Evolutionary conservation across 768 basidiomycete species (phyloP).

Genomic region (Termitomyces sp.): DNA sequence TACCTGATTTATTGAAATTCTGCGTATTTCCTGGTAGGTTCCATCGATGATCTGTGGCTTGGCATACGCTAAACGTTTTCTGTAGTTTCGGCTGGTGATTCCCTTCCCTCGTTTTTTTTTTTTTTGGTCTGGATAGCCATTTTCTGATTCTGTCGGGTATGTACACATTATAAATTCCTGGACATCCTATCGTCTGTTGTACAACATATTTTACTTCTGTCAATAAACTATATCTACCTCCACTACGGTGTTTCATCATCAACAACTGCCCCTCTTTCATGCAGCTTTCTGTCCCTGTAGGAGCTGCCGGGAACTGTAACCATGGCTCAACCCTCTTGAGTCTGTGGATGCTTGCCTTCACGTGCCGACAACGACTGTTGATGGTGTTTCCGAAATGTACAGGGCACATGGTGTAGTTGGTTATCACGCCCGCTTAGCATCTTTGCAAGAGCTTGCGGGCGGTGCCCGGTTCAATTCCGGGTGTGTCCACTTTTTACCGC

Average conservation of each 20-base stretch:
- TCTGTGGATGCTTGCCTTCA: too few relatives aligned
- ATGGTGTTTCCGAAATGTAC: too few relatives aligned
- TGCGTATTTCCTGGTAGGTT: background rate
- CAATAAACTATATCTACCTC: too few relatives aligned
- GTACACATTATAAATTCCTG: background rate
- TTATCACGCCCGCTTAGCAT: constrained; percentile 27
- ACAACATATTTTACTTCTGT: background rate
- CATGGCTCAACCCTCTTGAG: too few relatives aligned
- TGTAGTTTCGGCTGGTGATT: background rate
- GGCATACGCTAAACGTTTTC: background rate
- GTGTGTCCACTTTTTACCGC: constrained; percentile 18
- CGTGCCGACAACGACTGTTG: too few relatives aligned
- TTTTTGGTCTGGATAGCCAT: background rate
- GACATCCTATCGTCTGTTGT: background rate
- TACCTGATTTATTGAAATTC: constrained; percentile 10
- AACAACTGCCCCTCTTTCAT: too few relatives aligned
- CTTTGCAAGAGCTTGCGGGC: constrained; percentile 10
- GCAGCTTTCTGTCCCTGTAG: too few relatives aligned
- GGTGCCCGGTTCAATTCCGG: constrained; percentile 25
- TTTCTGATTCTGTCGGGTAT: background rate
- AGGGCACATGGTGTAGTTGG: constrained; percentile 27
- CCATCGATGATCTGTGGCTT: too few relatives aligned
- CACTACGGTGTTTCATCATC: too few relatives aligned
- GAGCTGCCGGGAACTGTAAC: too few relatives aligned
- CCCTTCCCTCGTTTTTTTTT: background rate